Evolutionary conservation across 1,284 basidiomycete genomes (phyloP).

Genomic region (Entoloma clypeatum): DNA sequence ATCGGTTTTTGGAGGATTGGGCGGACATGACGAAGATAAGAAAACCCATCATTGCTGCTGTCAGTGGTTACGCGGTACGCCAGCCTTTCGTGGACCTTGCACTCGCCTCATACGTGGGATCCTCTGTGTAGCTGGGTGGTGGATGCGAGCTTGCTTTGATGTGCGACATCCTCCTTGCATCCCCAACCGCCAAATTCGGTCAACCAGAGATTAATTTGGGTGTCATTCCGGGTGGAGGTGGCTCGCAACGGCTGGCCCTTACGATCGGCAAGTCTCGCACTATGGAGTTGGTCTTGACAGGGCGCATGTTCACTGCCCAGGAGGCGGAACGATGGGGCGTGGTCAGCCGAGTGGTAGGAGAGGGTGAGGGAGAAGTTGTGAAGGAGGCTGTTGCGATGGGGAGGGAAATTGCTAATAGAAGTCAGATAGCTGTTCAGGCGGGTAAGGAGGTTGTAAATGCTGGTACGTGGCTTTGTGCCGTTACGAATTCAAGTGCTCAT

Average conservation of each 20-base stretch:
- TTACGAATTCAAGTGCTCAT: not conserved
- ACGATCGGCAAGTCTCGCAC: conserved; percentile 91
- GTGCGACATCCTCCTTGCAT: conserved; percentile 97
- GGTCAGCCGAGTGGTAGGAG: conserved; percentile 77
- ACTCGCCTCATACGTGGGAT: conserved; percentile 1
- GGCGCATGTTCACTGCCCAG: conserved; percentile 73
- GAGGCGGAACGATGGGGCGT: conserved; percentile 88
- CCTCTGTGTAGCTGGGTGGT: conserved; percentile 74
- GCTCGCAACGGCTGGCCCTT: conserved; percentile 80
- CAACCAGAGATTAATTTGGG: conserved; percentile 98
- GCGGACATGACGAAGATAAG: conserved; percentile 69
- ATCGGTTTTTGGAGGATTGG: conserved; percentile 91
- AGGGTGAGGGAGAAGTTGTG: conserved; percentile 77
- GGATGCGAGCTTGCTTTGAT: conserved; percentile 96
- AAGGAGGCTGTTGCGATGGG: conserved; percentile 88
- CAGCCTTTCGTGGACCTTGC: not conserved
- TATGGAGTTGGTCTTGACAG: conserved; percentile 95
- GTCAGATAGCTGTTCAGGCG: conserved; percentile 83
- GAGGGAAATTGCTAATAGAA: conserved; percentile 79
- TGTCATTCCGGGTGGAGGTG: conserved; percentile 90
- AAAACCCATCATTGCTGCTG: conserved; percentile 95
- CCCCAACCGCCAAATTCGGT: conserved; percentile 89
- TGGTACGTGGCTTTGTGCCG: conserved; percentile 51
- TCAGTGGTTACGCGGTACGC: conserved; percentile 91
- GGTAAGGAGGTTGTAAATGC: conserved; percentile 96